Evolutionary conservation across 345 rosid species (phyloP), one percentile per base, ranked within the genome.

Genomic region (Theobroma cacao): DNA sequence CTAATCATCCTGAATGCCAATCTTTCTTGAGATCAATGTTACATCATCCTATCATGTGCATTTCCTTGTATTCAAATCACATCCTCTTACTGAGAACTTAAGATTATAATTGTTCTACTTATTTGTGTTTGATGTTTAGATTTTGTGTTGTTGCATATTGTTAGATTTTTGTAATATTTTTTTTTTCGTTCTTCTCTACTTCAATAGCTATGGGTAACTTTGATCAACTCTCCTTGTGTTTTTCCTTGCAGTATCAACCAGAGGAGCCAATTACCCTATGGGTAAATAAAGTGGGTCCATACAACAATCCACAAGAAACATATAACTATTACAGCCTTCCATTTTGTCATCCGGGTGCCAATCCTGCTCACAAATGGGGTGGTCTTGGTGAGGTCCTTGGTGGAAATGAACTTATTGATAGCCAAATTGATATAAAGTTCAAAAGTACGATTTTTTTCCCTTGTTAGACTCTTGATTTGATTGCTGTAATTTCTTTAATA

Each of bases 361-460:
- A 84, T 82, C 80, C 89, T 56, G 88, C 89, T 71, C 99, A 97
- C 87, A 97, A 97, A 84, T 97, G 98, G 99, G 99, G 97, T 84
- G 99, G 98, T 61, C 98, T 97, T 81, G 99, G 98, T 77, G 99
- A 97, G 87, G 99, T 94, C 83, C 91, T 97, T 15, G 99, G 99
- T 85, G 99, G 99, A 78, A 97, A 97, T 83, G 99, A 97, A 82
- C 98, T 97, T 78, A 94, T 97, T 76, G 99, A 94, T 83, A 94
- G 99, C 84, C 88, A 88, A 83, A 86, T 94, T 61, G 88, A 90
- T 56, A 87, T 97, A 31, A 97, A 94, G 82, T 97, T 90, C 86
- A 81, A 20, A 90, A 93, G 99, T 97, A 89, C 24, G 94, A 17
- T 85, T 48, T 68, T 8, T 0, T 85, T 67, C 67, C n/a, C 52